Percentiles rank a stretch among this genome's conserved stretches.
Conservation (phyloP, 179 eudicot species). For the Dionaea muscipula region DNA sequence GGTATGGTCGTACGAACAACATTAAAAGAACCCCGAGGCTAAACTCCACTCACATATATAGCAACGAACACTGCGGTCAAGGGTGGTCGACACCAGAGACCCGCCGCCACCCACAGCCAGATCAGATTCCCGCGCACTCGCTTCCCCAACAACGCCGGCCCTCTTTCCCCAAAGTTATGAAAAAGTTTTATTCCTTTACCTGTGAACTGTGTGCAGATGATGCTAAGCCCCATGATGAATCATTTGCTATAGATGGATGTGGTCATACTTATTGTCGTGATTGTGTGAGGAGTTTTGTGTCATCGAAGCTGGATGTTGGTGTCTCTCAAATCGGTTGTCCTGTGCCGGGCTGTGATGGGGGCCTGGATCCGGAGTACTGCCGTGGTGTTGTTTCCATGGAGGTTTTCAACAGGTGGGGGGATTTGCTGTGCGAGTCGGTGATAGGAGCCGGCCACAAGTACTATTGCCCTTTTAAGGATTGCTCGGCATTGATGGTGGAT, state of each 20-base stretch:
- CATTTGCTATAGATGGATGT: constrained; percentile 29
- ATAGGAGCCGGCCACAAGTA: constrained; percentile 37
- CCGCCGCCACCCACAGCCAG: too few species aligned
- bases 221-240: constrained; percentile 20
- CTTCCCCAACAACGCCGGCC: too few species aligned
- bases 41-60: too few species aligned
- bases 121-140: too few species aligned
- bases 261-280: constrained; percentile 39
- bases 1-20: too few species aligned
- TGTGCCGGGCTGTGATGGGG: constrained; percentile 21
- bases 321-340: constrained; percentile 36
- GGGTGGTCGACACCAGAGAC: too few species aligned
- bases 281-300: constrained; percentile 19
- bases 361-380: constrained; percentile 40
- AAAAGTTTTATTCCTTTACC: too few species aligned
- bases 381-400: constrained; percentile 31
- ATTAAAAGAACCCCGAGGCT: too few species aligned
- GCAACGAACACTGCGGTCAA: too few species aligned
- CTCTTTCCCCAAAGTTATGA: too few species aligned
- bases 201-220: constrained; percentile 56
- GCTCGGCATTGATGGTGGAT: constrained; percentile 46
- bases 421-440: constrained; percentile 33
- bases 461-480: constrained; percentile 58
- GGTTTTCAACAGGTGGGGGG: constrained; percentile 47
- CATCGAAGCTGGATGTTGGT: constrained; percentile 31